Evolutionary conservation across 2,329 filamentous ascomycete species (phyloP).

Genomic region (Pseudocercospora eumusae): DNA sequence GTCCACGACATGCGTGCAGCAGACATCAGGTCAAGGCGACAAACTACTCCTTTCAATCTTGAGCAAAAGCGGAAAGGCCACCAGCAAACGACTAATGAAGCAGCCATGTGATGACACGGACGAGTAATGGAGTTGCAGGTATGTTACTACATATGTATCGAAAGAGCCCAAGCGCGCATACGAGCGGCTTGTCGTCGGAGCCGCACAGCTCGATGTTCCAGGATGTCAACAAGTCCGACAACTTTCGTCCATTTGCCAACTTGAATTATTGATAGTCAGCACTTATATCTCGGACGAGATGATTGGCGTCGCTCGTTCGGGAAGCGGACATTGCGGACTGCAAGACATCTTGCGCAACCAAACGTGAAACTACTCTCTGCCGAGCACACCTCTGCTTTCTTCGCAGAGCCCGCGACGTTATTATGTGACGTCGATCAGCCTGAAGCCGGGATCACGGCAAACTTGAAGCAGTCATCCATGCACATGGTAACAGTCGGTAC

Average conservation of each 20-base stretch:
- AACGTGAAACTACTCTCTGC: neutral
- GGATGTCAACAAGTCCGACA: neutral
- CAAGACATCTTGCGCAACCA: constrained; percentile 5
- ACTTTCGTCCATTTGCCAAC: neutral
- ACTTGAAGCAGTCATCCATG: neutral
- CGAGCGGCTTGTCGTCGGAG: neutral
- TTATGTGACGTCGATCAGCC: neutral
- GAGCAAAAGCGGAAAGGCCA: neutral
- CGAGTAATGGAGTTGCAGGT: neutral
- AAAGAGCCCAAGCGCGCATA: neutral
- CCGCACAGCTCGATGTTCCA: neutral
- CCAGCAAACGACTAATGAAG: neutral
- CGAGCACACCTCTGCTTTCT: neutral
- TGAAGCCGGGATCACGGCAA: neutral
- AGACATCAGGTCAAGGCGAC: neutral
- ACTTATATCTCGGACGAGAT: neutral
- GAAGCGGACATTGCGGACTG: neutral
- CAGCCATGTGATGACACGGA: neutral
- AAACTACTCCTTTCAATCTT: neutral
- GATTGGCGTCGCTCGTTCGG: neutral
- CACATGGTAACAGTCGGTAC: neutral
- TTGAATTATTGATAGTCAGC: neutral
- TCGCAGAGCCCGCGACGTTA: neutral
- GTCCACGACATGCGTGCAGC: neutral
- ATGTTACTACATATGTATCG: neutral